Evolutionary conservation across 2,329 filamentous ascomycete genomes (phyloP).

Genomic region (Fusarium sp.): DNA sequence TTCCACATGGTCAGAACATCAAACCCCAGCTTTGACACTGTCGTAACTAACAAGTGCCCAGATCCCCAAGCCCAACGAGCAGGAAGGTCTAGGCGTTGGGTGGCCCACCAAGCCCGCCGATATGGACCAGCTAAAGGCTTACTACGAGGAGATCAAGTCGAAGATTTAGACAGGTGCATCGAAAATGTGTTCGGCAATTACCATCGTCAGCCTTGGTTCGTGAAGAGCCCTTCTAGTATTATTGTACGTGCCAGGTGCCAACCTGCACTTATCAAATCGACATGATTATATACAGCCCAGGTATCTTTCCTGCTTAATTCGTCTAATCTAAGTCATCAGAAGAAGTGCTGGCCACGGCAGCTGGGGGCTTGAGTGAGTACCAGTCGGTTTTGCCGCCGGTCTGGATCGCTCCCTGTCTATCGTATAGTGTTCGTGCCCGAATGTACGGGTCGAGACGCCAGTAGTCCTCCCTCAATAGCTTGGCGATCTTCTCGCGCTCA

Average conservation of each 20-base stretch:
- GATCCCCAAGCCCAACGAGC: slow-evolving; percentile 93
- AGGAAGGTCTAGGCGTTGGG: slow-evolving; percentile 80
- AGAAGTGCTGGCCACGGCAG: slow-evolving; percentile 50
- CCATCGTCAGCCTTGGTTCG: slow-evolving; percentile 12
- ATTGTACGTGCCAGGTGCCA: slow-evolving; percentile 20
- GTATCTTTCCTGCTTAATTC: slow-evolving; percentile 15
- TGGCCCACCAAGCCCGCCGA: slow-evolving; percentile 84
- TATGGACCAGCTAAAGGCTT: slow-evolving; percentile 84
- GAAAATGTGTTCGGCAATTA: not conserved
- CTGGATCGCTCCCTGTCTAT: slow-evolving; percentile 79
- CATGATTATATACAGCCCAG: slow-evolving; percentile 18
- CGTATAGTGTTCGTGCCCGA: slow-evolving; percentile 84
- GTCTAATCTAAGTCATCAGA: slow-evolving; percentile 60
- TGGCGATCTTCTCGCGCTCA: slow-evolving; percentile 71
- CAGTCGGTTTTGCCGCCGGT: slow-evolving; percentile 76
- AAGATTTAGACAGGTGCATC: slow-evolving; percentile 74
- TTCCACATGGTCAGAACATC: slow-evolving; percentile 81
- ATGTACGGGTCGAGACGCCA: slow-evolving; percentile 92
- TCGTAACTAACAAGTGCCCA: slow-evolving; percentile 49
- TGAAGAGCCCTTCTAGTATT: slow-evolving; percentile 32
- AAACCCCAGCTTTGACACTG: not conserved
- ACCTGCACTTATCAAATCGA: slow-evolving; percentile 9
- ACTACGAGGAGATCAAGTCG: slow-evolving; percentile 85
- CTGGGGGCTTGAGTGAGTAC: slow-evolving; percentile 61
- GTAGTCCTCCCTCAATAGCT: slow-evolving; percentile 77